Base-by-base conservation (phyloP, 805 yeast genomes). In the Isabelozyma heimii region DNA sequence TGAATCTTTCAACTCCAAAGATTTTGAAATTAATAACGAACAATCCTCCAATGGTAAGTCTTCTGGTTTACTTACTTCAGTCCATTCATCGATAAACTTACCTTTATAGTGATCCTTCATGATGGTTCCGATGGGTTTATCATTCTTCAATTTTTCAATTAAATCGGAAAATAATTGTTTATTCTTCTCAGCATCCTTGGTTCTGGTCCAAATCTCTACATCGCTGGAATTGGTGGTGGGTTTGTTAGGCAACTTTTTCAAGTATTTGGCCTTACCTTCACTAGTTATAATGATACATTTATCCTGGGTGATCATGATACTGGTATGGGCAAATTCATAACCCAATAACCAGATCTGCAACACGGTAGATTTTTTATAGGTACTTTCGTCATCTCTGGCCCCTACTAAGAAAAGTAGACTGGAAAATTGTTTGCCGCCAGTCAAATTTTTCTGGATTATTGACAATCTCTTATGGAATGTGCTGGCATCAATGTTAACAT, bases 261-360 rank as follows among this genome's bases (percentile, higher is more conserved):
- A 72, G 70, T 91, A 86, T 64, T 85, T 89, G 40, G 95, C 90
- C 68, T 92, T 92, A 6, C 89, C 89, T 44, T 83, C 85, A 28
- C 92, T 84, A 0, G 97, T 91, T 49, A 91, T 76, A 47, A 92
- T 72, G 4, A 82, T 66, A 37, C 83, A 72, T 54, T 81, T 82
- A 37, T 79, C 80, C 47, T 78, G 76, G 3, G 87, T 79, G 49
- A 91, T 70, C 45, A 78, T 82, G 46, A 92, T 69, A 28, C 84
- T 83, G 1, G 97, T 91, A 45, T 94, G 94, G n/a, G 96, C 95
- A 62, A 92, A 92, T 65, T 94, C 98, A 65, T 91, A 92, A 4
- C 97, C 97, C 44, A 92, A 71, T 47, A 92, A 72, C 98, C 98
- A 92, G 46, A 84, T 87, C 65, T 91, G 97, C 43, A 91, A 69